phyloP scores from a whole-genome alignment of 345 rosid species.

The Rhodomyrtus tomentosa region DNA sequence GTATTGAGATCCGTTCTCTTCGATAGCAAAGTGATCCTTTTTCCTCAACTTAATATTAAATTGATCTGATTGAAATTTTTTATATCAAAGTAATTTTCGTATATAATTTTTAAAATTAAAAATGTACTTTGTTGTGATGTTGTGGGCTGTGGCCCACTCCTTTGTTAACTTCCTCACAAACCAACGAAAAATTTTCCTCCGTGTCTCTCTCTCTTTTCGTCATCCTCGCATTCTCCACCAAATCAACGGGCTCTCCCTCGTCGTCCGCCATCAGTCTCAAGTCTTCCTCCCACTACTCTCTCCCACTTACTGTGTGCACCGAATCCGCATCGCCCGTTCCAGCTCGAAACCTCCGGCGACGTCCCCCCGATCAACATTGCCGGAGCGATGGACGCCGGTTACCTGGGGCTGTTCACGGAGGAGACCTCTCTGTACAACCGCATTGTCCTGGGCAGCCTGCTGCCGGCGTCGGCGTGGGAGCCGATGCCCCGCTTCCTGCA shows the following conservation, averaged over 20 bases:
- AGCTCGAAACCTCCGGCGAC: not conserved
- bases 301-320: not conserved
- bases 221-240: not conserved
- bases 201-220: not conserved
- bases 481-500: slow-evolving; percentile 58
- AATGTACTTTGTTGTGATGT: too few species aligned
- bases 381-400: slow-evolving; percentile 14
- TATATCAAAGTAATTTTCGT: too few species aligned
- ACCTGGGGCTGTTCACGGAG: slow-evolving; percentile 31
- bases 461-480: slow-evolving; percentile 53
- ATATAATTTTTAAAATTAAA: too few species aligned
- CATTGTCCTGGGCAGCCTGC: slow-evolving; percentile 47
- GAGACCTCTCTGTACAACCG: slow-evolving; percentile 61
- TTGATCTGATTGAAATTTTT: too few species aligned
- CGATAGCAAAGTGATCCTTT: too few species aligned
- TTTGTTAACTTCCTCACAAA: not conserved
- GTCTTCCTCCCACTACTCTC: not conserved
- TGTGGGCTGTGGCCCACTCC: too few species aligned
- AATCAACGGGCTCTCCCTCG: not conserved
- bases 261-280: not conserved
- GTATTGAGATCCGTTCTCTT: too few species aligned
- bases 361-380: not conserved
- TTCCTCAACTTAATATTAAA: too few species aligned
- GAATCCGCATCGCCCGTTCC: not conserved
- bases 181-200: not conserved